These are phyloP conservation scores for Xylaria sp. DNA, from an alignment of 2,329 filamentous ascomycete species.

Conservation along the genomic window DNA sequence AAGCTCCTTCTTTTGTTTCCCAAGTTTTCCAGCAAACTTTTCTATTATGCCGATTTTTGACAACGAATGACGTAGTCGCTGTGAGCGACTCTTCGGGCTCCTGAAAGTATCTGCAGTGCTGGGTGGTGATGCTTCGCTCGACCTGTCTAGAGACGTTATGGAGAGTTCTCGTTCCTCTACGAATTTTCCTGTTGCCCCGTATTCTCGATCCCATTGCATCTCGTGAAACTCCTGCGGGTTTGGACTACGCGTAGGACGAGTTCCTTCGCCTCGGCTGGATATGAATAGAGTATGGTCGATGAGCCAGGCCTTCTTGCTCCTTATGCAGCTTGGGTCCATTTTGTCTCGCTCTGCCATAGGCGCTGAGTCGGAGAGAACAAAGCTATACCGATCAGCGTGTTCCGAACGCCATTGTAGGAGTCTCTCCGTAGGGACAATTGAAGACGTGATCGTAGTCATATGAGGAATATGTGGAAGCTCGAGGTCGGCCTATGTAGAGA, in stretches of 20 bases:
- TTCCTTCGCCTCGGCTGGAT: conserved; percentile 53
- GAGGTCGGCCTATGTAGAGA: conserved; percentile 51
- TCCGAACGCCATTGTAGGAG: conserved; percentile 52
- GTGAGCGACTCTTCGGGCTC: conserved; percentile 33
- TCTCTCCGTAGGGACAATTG: conserved; percentile 53
- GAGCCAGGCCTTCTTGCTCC: conserved; percentile 55
- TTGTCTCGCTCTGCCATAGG: conserved; percentile 43
- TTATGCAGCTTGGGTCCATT: conserved; percentile 50
- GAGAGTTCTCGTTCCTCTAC: conserved; percentile 50
- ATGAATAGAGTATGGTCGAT: conserved; percentile 57
- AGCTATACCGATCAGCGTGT: conserved; percentile 54
- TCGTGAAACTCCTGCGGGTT: conserved; percentile 55
- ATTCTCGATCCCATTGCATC: conserved; percentile 53
- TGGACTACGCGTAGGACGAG: conserved; percentile 51
- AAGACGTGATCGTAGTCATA: conserved; percentile 57
- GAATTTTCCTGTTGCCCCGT: conserved; percentile 47
- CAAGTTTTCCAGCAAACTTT: conserved; percentile 38
- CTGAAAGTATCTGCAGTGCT: conserved; percentile 38
- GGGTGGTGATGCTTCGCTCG: conserved; percentile 36
- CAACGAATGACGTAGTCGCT: conserved; percentile 39
- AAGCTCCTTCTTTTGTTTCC: conserved; percentile 37
- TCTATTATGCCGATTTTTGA: conserved; percentile 42
- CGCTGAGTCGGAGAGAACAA: conserved; percentile 54
- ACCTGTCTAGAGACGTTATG: conserved; percentile 37
- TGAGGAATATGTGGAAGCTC: conserved; percentile 60